Base-by-base conservation (phyloP, 306 rosid genomes). In the Vigna angularis region DNA sequence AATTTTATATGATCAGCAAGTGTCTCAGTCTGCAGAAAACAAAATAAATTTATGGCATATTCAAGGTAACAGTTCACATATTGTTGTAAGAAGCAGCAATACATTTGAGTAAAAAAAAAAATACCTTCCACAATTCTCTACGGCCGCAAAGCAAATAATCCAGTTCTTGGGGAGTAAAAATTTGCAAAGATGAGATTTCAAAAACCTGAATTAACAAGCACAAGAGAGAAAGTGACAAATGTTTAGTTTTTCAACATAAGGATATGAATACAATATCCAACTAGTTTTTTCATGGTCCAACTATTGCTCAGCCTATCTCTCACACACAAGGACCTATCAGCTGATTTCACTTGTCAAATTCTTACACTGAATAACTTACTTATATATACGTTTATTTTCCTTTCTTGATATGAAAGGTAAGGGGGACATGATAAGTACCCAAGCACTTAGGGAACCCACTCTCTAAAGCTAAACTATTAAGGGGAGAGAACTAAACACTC, bases 71-170 rank as follows among this genome's bases (percentile, higher is more conserved):
- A 77, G 38, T 44, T 20, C 70, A 84, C 73, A 71, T 15, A 65
- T 3, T 55, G 38, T 66, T 51, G 55, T 53, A 17, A 63, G 57
- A 22, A 72, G 57, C 42, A 72, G 40, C 52, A 51, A n/a, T 6
- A 72, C 8, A 17, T 58, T 15, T 44, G 49, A 6, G 16, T 52
- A 15, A 49, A 73, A 18, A 73, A 18, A 48, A 34, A 26, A 64
- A 75, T 87, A 93, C 99, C 98, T 91, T 92, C 98, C 99, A 96
- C 89, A 96, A 58, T 85, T 96, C 99, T 86, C 93, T 84, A 28
- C 99, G 97, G 26, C 99, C 99, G 14, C 98, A 96, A 30, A 96
- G 98, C 87, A 96, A 87, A 73, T 96, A 79, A 82, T 96, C 99
- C 87, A 96, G 83, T 78, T 96, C 98, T 72, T 88, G 87, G 13